phyloP scores from a whole-genome alignment of 441 rosid genomes.

The Daphne laureola region DNA sequence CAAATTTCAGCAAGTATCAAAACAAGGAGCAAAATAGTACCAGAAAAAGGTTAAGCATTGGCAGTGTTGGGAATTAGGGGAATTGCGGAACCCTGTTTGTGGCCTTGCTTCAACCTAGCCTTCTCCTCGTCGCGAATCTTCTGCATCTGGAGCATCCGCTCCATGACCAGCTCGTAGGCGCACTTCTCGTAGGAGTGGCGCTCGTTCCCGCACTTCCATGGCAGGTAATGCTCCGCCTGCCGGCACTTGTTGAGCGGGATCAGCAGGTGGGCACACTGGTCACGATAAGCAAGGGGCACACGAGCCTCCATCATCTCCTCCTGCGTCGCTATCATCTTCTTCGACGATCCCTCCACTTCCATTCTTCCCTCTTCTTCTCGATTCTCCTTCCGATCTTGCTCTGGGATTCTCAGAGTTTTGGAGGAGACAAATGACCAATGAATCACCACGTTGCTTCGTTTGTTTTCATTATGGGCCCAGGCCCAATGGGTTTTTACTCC shows the following conservation, averaged over 20 bases:
- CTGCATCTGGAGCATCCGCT: conserved; percentile 94
- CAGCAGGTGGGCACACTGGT: conserved; percentile 87
- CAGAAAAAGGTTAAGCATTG: conserved; percentile 35
- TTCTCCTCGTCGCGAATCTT: conserved; percentile 78
- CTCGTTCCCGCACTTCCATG: conserved; percentile 93
- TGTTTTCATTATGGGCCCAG: no score
- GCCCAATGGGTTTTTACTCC: no score
- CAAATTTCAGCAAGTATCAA: conserved; percentile 14
- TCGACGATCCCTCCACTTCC: conserved; percentile 85
- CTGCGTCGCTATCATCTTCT: conserved; percentile 92
- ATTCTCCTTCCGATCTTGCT: no score
- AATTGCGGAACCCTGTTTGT: conserved; percentile 29
- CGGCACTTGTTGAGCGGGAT: conserved; percentile 95
- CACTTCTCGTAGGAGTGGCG: conserved; percentile 96
- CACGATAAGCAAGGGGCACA: conserved; percentile 74
- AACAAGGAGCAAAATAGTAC: conserved; percentile 13
- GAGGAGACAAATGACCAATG: no score
- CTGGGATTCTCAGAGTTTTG: no score
- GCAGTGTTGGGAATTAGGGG: conserved; percentile 83
- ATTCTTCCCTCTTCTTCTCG: conserved; percentile 19
- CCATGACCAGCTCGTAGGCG: conserved; percentile 94
- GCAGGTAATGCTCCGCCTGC: conserved; percentile 82
- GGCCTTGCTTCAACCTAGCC: conserved; percentile 46
- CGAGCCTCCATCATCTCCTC: conserved; percentile 77
- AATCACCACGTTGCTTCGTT: no score